phyloP scores from a whole-genome alignment of 495 filamentous ascomycete genomes.

The Neurospora terricola region DNA sequence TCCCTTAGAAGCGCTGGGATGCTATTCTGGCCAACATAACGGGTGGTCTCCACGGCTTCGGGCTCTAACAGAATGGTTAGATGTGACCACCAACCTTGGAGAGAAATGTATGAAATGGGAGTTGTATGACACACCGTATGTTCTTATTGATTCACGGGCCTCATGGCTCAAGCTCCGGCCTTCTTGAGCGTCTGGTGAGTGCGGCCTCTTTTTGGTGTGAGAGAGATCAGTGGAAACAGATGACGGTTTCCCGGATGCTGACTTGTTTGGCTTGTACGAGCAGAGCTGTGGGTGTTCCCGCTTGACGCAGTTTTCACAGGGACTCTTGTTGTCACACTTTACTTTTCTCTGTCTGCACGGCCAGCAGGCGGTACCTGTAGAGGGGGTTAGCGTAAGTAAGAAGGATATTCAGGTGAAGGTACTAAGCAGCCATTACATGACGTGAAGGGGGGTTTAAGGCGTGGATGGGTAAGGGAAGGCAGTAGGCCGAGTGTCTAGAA shows the following conservation, averaged over 20 bases:
- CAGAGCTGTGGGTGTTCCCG: slow-evolving; percentile 62
- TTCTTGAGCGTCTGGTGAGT: slow-evolving; percentile 33
- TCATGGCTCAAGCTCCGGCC: slow-evolving; percentile 29
- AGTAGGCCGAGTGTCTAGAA: neutral
- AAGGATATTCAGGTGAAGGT: neutral
- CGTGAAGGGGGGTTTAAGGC: neutral
- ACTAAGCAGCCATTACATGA: neutral
- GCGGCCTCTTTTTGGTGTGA: slow-evolving; percentile 34
- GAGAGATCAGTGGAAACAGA: slow-evolving; percentile 19
- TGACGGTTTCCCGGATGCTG: slow-evolving; percentile 38
- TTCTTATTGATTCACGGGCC: slow-evolving; percentile 29
- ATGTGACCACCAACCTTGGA: neutral
- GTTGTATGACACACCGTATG: slow-evolving; percentile 18
- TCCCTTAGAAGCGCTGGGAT: slow-evolving; percentile 59
- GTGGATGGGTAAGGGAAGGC: neutral
- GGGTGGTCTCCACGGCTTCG: slow-evolving; percentile 51
- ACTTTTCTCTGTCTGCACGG: slow-evolving; percentile 66
- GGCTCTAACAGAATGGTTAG: slow-evolving; percentile 37
- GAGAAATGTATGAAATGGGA: neutral
- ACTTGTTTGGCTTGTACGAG: slow-evolving; percentile 60
- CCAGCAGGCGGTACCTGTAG: slow-evolving; percentile 54
- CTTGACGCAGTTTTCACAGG: slow-evolving; percentile 66
- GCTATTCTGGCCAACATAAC: slow-evolving; percentile 57
- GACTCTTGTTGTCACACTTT: slow-evolving; percentile 63
- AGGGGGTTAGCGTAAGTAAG: slow-evolving; percentile 6